Conservation (phyloP, 257 asterid species). For the Vinca minor region DNA sequence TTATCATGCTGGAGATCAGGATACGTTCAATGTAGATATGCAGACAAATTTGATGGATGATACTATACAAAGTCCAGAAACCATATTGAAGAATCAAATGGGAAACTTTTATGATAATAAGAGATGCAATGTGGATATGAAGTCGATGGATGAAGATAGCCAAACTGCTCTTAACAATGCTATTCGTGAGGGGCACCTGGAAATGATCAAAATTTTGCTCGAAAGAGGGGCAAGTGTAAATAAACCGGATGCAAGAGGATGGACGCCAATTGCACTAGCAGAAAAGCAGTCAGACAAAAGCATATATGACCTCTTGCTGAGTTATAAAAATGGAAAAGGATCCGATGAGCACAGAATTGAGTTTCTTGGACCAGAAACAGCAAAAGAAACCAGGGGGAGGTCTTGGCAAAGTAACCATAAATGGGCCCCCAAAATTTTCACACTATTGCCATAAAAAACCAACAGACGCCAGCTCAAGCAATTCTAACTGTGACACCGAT, state of each 20-base stretch:
- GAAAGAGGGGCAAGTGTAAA: constrained; percentile 39
- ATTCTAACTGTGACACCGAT: constrained; percentile 19
- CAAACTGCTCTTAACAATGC: constrained; percentile 40
- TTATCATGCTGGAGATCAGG: constrained; percentile 16
- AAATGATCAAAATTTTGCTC: constrained; percentile 36
- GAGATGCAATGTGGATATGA: constrained; percentile 21
- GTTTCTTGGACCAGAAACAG: constrained; percentile 22
- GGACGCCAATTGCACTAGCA: constrained; percentile 39
- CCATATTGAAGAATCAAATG: constrained; percentile 14
- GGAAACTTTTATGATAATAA: constrained; percentile 14
- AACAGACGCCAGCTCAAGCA: constrained; percentile 24
- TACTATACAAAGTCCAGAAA: constrained; percentile 21
- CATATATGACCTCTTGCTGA: constrained; percentile 31
- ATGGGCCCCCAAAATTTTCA: constrained; percentile 18
- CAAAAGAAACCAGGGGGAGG: constrained; percentile 4
- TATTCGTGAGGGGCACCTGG: constrained; percentile 40
- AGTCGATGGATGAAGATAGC: constrained; percentile 32
- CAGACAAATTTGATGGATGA: constrained; percentile 16
- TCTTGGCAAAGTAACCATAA: constrained; percentile 12
- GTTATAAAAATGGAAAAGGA: constrained; percentile 26
- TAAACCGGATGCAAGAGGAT: constrained; percentile 34
- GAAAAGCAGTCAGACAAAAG: constrained; percentile 33
- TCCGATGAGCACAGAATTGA: constrained; percentile 24
- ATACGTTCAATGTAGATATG: constrained; percentile 5
- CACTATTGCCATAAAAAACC: constrained; percentile 16